Evolutionary conservation across 139 green algal genomes (phyloP), one percentile per base, ranked within the genome.

Genomic region (Trebouxia sp.): DNA sequence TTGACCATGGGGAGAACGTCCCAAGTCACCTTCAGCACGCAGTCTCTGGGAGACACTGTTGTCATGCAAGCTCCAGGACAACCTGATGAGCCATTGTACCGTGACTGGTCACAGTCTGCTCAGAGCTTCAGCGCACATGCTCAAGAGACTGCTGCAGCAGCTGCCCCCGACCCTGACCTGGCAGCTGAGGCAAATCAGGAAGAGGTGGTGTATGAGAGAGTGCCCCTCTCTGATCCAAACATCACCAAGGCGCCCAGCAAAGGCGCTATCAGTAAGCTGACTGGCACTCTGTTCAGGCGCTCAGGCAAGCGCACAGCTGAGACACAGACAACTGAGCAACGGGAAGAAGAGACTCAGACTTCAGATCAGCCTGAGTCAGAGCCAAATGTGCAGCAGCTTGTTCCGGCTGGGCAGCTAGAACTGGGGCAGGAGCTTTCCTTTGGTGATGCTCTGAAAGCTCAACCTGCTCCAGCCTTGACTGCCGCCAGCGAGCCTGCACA

Each of bases 351-450:
- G 32, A 72, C 62, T 45, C 62, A 72, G 35, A 72, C 62, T 1
- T 43, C 62, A 41, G 62, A 72, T 9, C 32, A 22, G 32, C 7
- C 28, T 69, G 58, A 69, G 28, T 15, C 32, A 26, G 12, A 42
- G 35, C 5, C 35, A 26, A 17, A 72, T 12, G 62, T 37, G 12
- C 62, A 72, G 62, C 32, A 72, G 32, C 37, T 45, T 12, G 11
- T 42, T 12, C 26, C 35, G 43, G 32, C 35, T n/a, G 62, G 62
- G 32, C 62, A 72, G 6, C 20, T 15, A 45, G 62, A 43, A 35
- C 62, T 72, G 62, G 62, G 62, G 35, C 62, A 72, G 62, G 62
- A 72, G 62, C 35, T 72, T 1, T 72, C 62, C 10, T 72, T 72
- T 72, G 62, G 62, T 12, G 62, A 72, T 72, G 32, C 62, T 35